These are phyloP conservation scores for Phalaenopsis equestris DNA, from an alignment of 106 monocot species.

Conservation along the genomic window DNA sequence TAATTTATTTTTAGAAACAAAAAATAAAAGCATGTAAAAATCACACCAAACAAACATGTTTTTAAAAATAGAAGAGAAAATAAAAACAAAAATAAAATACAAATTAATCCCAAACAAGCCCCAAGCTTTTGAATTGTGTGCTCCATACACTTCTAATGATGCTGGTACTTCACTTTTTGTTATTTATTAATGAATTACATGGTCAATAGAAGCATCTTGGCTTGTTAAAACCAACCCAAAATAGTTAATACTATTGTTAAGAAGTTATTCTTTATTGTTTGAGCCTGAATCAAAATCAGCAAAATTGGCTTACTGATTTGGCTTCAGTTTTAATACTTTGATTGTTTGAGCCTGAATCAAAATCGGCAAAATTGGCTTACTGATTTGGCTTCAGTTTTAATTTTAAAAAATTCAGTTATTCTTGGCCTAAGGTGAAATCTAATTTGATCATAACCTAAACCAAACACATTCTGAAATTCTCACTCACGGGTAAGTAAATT, in stretches of 20 bases:
- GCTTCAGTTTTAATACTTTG: not conserved
- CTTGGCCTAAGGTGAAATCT: not conserved
- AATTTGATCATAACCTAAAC: not conserved
- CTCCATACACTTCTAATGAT: not conserved
- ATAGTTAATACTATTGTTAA: not conserved
- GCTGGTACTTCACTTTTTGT: not conserved
- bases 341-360: not conserved
- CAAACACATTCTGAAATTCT: not conserved
- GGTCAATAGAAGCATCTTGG: not conserved
- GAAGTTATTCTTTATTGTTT: not conserved
- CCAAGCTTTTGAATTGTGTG: too few species aligned
- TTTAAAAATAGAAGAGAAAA: too few species aligned
- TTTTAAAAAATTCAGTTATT: not conserved
- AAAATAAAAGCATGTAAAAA: too few species aligned
- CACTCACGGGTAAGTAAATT: not conserved
- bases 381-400: not conserved
- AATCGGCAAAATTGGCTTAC: not conserved
- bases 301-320: not conserved
- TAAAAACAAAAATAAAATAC: too few species aligned
- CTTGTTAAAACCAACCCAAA: not conserved
- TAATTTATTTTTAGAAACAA: too few species aligned
- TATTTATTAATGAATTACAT: not conserved
- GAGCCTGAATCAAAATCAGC: not conserved
- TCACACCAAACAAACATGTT: too few species aligned
- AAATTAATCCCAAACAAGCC: too few species aligned